phyloP scores from a whole-genome alignment of 2,329 filamentous ascomycete genomes.

The Venturia pyrina region DNA sequence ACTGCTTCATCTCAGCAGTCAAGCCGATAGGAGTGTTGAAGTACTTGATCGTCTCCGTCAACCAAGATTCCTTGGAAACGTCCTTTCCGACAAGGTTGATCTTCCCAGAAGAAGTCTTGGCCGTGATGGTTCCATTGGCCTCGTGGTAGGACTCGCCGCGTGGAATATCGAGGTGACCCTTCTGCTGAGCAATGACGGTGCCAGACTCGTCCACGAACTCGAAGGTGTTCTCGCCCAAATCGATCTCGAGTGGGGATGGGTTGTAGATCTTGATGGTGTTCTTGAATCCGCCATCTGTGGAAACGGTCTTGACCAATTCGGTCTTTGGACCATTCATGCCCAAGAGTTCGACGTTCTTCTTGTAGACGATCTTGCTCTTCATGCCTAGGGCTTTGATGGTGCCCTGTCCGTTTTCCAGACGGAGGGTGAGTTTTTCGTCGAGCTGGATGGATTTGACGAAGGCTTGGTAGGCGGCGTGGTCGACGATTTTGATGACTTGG shows the following conservation, averaged over 20 bases:
- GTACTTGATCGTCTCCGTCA: constrained; percentile 11
- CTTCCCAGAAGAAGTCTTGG: constrained; percentile 2
- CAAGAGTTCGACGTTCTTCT: constrained; percentile 12
- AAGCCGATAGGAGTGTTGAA: constrained; percentile 9
- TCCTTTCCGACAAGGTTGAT: constrained; percentile 9
- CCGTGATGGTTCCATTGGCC: constrained; percentile 4
- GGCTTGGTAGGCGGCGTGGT: constrained; percentile 13
- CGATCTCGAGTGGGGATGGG: constrained; percentile 14
- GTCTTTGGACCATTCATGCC: constrained; percentile 15
- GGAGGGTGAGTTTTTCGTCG: constrained; percentile 14
- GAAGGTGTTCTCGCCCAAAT: constrained; percentile 11
- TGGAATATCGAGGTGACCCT: constrained; percentile 8
- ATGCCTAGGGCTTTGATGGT: constrained; percentile 14
- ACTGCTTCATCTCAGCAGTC: constrained; percentile 10
- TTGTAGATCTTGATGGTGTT: constrained; percentile 12
- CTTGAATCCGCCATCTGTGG: constrained; percentile 5
- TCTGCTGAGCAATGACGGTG: constrained; percentile 5
- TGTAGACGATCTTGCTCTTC: constrained; percentile 14
- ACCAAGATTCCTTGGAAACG: constrained; percentile 8
- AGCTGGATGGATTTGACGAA: constrained; percentile 13
- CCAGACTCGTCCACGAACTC: constrained; percentile 10
- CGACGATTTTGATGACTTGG: constrained; percentile 13
- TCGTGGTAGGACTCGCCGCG: constrained; percentile 10
- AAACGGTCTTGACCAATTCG: constrained; percentile 11
- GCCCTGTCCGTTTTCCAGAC: constrained; percentile 13